These are phyloP conservation scores for Amanita jacksonii DNA, from an alignment of 768 basidiomycete species.

Conservation along the genomic window DNA sequence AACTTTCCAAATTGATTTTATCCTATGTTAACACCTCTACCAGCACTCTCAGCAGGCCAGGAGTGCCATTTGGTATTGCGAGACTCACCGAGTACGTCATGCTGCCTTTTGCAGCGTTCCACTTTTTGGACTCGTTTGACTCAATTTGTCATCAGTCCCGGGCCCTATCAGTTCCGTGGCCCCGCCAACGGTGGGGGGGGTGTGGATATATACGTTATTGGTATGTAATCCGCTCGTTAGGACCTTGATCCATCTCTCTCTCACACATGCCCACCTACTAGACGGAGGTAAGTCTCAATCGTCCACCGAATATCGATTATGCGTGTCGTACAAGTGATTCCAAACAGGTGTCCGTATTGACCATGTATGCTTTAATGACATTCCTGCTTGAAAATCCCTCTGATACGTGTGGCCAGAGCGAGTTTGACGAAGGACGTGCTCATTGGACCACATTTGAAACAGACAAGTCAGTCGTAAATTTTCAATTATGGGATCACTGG, in stretches of 20 bases:
- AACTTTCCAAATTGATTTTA: not conserved
- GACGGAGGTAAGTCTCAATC: not conserved
- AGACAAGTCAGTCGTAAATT: not conserved
- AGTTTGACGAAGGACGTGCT: not conserved
- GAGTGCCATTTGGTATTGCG: not conserved
- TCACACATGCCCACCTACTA: not conserved
- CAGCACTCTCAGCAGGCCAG: not conserved
- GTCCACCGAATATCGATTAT: not conserved
- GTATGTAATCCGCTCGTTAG: not conserved
- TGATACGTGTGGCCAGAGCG: not conserved
- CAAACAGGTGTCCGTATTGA: not conserved
- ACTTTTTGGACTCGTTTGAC: not conserved
- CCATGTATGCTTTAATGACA: not conserved
- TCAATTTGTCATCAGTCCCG: not conserved
- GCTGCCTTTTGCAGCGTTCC: not conserved
- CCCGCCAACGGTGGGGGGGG: not conserved
- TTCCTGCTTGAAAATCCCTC: not conserved
- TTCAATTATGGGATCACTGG: not conserved
- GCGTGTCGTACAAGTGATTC: not conserved
- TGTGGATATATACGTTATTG: slow-evolving; percentile 1
- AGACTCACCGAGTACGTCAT: not conserved
- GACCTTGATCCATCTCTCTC: not conserved
- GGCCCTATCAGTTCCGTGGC: not conserved
- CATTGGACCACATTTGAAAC: not conserved
- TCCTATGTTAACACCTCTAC: not conserved